Conservation (phyloP, 1,284 basidiomycete species). For the Apiotrichum sp. region DNA sequence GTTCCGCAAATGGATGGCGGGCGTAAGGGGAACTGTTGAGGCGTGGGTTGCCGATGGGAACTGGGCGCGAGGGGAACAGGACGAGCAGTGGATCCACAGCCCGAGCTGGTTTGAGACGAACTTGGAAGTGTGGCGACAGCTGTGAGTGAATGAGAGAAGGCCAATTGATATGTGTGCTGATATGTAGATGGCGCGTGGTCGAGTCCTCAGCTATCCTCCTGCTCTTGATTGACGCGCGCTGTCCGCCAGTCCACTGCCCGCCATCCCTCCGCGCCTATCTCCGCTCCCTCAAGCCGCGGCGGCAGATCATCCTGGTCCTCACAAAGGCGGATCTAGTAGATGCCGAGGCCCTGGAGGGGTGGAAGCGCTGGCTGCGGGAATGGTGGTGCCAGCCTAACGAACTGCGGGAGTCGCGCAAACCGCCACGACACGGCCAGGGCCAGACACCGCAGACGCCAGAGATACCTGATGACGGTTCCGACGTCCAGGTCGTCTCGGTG, state of each 20-base stretch:
- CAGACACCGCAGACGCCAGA: background rate
- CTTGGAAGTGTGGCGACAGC: conserved; percentile 83
- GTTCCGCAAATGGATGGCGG: conserved; percentile 65
- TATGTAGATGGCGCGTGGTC: conserved; percentile 70
- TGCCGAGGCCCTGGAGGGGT: conserved; percentile 55
- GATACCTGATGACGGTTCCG: conserved; percentile 12
- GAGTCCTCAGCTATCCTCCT: conserved; percentile 80
- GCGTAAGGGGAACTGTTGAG: conserved; percentile 56
- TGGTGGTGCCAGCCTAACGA: conserved; percentile 44
- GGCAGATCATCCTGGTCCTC: conserved; percentile 67
- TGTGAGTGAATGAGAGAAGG: conserved; percentile 46
- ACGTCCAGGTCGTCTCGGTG: conserved; percentile 58
- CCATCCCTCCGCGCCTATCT: conserved; percentile 52
- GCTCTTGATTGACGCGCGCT: conserved; percentile 77
- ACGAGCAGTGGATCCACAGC: conserved; percentile 41
- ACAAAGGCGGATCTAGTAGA: conserved; percentile 78
- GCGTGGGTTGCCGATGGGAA: conserved; percentile 57
- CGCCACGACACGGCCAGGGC: too few species aligned
- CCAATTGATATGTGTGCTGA: background rate
- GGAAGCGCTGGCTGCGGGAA: conserved; percentile 60
- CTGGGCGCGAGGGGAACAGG: conserved; percentile 21
- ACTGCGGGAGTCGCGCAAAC: background rate
- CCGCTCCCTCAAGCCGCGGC: conserved; percentile 43
- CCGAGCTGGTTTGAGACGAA: conserved; percentile 77
- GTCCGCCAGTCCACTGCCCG: conserved; percentile 60